Conservation (phyloP, 2,329 filamentous ascomycete species). For the Periglandula ipomoeae region DNA sequence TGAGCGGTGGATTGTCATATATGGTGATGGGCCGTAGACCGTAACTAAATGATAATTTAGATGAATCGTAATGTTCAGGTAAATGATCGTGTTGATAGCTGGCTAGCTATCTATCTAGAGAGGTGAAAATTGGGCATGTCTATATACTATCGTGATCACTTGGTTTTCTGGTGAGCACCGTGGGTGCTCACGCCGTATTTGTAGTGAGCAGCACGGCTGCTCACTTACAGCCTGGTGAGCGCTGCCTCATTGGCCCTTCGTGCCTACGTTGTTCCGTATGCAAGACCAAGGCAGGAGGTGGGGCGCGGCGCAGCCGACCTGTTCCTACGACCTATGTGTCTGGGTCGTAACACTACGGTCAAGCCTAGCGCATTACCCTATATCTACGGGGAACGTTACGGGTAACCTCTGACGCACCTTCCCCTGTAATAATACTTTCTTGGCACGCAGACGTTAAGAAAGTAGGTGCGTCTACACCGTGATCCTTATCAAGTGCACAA, state of each 20-base stretch:
- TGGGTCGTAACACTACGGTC: background rate
- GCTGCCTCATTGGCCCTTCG: background rate
- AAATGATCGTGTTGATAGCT: background rate
- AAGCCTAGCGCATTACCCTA: too few species aligned
- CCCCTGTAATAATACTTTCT: too few species aligned
- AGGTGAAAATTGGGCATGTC: background rate
- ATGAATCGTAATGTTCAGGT: background rate
- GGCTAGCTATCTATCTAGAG: background rate
- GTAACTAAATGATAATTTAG: background rate
- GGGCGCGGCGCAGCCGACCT: background rate
- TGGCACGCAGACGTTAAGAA: too few species aligned
- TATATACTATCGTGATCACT: background rate
- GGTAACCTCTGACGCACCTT: too few species aligned
- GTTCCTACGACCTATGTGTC: background rate
- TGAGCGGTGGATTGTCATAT: background rate
- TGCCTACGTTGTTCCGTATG: background rate
- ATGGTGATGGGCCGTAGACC: background rate
- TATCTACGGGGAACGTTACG: too few species aligned
- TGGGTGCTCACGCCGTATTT: too few species aligned
- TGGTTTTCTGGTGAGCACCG: too few species aligned
- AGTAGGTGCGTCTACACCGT: too few species aligned
- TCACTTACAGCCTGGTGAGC: too few species aligned
- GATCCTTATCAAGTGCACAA: too few species aligned
- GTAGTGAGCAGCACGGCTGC: too few species aligned
- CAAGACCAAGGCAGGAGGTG: background rate